Percentiles rank a stretch among this genome's conserved stretches.
These are phyloP conservation scores for Athelia psychrophila DNA, from an alignment of 1,284 basidiomycete genomes.

Conservation along the genomic window DNA sequence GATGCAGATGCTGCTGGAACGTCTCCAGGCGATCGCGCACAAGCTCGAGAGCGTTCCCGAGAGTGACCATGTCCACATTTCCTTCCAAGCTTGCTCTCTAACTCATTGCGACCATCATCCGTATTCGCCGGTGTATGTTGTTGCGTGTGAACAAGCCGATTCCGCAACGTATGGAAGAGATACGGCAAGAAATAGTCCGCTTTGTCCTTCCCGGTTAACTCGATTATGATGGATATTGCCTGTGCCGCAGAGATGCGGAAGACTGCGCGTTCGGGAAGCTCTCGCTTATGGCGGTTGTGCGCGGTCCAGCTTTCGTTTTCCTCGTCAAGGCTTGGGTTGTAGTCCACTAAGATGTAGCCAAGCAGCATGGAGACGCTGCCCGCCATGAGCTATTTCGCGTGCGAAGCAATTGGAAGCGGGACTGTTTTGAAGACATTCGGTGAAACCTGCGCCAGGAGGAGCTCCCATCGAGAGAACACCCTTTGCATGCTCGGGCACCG, in stretches of 20 bases:
- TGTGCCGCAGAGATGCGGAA: conserved; percentile 88
- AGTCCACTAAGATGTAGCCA: conserved; percentile 79
- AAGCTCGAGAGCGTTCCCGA: conserved; percentile 81
- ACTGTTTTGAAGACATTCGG: conserved; percentile 62
- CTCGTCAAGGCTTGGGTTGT: conserved; percentile 32
- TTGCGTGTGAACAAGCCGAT: conserved; percentile 85
- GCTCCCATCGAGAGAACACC: conserved; percentile 94
- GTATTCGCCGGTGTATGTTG: conserved; percentile 53
- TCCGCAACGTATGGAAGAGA: conserved; percentile 91
- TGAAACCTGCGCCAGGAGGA: conserved; percentile 72
- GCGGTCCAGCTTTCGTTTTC: conserved; percentile 8
- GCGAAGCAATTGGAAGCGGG: conserved; percentile 85
- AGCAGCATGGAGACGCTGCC: conserved; percentile 74
- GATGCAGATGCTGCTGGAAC: conserved; percentile 70
- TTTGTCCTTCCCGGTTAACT: conserved; percentile 98
- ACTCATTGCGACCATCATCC: conserved; percentile 63
- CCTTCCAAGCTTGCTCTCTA: conserved; percentile 84
- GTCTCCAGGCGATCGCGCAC: conserved; percentile 71
- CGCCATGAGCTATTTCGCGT: conserved; percentile 81
- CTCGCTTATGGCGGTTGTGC: conserved; percentile 11
- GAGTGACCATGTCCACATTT: conserved; percentile 94
- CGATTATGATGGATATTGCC: conserved; percentile 89
- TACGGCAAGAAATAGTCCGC: conserved; percentile 99
- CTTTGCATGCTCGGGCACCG: conserved; percentile 92
- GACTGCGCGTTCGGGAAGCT: conserved; percentile 67